Percentiles rank a stretch among this genome's conserved stretches.
Conservation (phyloP, 129 eudicot species). For the Scalesia atractyloides region DNA sequence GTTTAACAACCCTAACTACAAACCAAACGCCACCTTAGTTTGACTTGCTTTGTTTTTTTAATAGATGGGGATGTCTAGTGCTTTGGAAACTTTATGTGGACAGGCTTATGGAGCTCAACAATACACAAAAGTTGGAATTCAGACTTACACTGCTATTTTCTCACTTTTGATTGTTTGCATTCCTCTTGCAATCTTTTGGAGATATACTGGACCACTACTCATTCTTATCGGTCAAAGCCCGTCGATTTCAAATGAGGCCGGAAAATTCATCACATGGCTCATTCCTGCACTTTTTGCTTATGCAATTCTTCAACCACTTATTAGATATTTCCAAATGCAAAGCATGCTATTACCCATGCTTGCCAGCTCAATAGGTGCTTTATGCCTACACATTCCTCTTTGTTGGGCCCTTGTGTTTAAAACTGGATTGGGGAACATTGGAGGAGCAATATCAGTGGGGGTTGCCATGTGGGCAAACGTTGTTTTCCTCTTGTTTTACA, state of each 20-base stretch:
- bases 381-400: constrained; percentile 54
- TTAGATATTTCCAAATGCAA: constrained; percentile 71
- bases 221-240: constrained; percentile 66
- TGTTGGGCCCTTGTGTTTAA: constrained; percentile 71
- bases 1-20: not conserved
- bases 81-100: constrained; percentile 72
- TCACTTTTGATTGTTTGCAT: constrained; percentile 56
- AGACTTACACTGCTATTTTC: constrained; percentile 60
- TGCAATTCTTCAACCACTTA: constrained; percentile 67
- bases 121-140: constrained; percentile 64
- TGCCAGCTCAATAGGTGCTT: constrained; percentile 45
- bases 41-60: not conserved
- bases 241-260: constrained; percentile 64
- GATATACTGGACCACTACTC: constrained; percentile 45
- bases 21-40: not conserved
- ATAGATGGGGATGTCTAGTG: constrained; percentile 77
- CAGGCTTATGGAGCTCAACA: constrained; percentile 85
- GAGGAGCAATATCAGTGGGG: constrained; percentile 61
- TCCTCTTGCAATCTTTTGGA: constrained; percentile 68
- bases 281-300: constrained; percentile 67
- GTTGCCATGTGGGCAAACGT: constrained; percentile 62
- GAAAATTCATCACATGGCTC: constrained; percentile 51
- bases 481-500: constrained; percentile 42
- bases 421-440: constrained; percentile 48
- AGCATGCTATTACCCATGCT: constrained; percentile 66